Percentiles rank a stretch among this genome's conserved stretches.
Conservation (phyloP, 2,329 filamentous ascomycete species). For the Monilinia laxa region DNA sequence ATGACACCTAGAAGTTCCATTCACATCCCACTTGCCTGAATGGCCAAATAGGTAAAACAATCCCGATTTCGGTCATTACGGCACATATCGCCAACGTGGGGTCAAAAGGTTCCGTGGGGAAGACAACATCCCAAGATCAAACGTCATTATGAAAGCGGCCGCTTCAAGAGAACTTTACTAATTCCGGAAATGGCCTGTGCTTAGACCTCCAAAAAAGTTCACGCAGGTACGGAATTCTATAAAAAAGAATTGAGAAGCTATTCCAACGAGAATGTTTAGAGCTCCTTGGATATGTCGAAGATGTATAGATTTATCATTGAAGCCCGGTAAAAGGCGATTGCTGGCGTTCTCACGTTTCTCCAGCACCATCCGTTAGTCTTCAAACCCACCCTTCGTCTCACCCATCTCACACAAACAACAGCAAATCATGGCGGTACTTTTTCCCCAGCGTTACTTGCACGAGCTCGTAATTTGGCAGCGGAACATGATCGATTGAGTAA, state of each 20-base stretch:
- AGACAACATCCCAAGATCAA: neutral
- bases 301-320: slow-evolving; percentile 44
- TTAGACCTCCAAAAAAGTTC: slow-evolving; percentile 19
- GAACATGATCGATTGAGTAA: slow-evolving; percentile 58
- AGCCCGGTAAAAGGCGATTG: slow-evolving; percentile 32
- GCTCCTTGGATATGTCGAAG: slow-evolving; percentile 55
- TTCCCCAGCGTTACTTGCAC: slow-evolving; percentile 57
- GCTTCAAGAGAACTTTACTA: neutral
- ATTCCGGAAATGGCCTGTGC: neutral
- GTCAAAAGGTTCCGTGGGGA: slow-evolving; percentile 3
- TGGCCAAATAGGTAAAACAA: slow-evolving; percentile 4
- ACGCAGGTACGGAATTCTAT: slow-evolving; percentile 5
- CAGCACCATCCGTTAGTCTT: slow-evolving; percentile 46
- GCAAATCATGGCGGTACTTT: slow-evolving; percentile 38
- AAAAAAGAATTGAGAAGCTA: slow-evolving; percentile 19
- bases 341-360: slow-evolving; percentile 42
- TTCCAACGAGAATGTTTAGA: slow-evolving; percentile 38
- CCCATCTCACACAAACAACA: slow-evolving; percentile 29
- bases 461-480: slow-evolving; percentile 56
- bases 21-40: slow-evolving; percentile 1
- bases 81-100: slow-evolving; percentile 17
- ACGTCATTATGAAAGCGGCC: slow-evolving; percentile 7
- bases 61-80: slow-evolving; percentile 13
- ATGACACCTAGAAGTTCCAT: neutral
- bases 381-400: slow-evolving; percentile 19